Percentiles rank a stretch among this genome's conserved stretches.
phyloP scores from a whole-genome alignment of 2,329 filamentous ascomycete genomes.

The Aspergillus sp. region DNA sequence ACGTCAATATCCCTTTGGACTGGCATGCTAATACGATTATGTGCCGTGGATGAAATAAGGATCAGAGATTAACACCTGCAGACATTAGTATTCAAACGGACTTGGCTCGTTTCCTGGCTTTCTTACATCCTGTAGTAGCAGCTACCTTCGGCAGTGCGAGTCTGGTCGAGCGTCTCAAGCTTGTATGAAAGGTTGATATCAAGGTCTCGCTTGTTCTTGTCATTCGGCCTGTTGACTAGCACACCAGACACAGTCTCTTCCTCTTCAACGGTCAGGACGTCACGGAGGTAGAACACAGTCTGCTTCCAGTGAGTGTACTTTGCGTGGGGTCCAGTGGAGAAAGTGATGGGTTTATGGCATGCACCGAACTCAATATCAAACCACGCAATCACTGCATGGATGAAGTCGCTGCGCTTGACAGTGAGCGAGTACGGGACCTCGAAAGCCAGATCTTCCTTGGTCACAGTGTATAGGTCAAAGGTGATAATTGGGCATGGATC shows the following conservation, averaged over 20 bases:
- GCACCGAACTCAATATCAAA: slow-evolving; percentile 99
- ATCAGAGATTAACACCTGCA: slow-evolving; percentile 33
- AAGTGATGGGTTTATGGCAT: slow-evolving; percentile 96
- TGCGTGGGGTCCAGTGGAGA: slow-evolving; percentile 95
- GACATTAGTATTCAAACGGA: slow-evolving; percentile 30
- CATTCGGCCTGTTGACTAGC: slow-evolving; percentile 83
- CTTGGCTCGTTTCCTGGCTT: neutral
- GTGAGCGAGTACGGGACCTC: slow-evolving; percentile 74
- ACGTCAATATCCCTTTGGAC: slow-evolving; percentile 28
- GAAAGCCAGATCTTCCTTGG: slow-evolving; percentile 81
- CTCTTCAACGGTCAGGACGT: slow-evolving; percentile 88
- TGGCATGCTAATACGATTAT: slow-evolving; percentile 12
- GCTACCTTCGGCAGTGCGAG: slow-evolving; percentile 68
- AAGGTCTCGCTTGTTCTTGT: slow-evolving; percentile 91
- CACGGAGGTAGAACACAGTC: slow-evolving; percentile 96
- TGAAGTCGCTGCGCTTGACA: slow-evolving; percentile 85
- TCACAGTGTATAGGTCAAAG: slow-evolving; percentile 92
- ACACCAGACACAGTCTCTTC: slow-evolving; percentile 77
- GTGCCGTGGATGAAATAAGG: neutral
- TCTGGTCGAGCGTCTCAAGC: slow-evolving; percentile 75
- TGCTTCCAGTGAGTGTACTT: slow-evolving; percentile 99
- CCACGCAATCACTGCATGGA: slow-evolving; percentile 96
- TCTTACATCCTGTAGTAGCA: slow-evolving; percentile 76
- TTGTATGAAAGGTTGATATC: slow-evolving; percentile 88
- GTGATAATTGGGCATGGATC: slow-evolving; percentile 84